phyloP scores from a whole-genome alignment of 495 filamentous ascomycete genomes.

The Friedmanniomyces endolithicus region DNA sequence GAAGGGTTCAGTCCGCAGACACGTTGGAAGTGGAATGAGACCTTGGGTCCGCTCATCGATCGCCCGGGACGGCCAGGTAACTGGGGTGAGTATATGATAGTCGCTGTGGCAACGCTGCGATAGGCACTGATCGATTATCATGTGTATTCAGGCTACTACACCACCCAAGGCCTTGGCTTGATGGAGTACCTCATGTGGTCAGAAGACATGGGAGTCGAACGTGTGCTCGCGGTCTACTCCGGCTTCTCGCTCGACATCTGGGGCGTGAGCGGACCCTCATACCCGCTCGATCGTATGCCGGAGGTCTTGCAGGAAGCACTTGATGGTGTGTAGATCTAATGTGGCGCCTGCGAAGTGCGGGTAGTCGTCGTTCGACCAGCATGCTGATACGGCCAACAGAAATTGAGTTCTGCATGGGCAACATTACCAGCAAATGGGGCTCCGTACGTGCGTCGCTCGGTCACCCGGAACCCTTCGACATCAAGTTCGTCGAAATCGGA shows the following conservation, averaged over 20 bases:
- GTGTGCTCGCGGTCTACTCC: constrained; percentile 24
- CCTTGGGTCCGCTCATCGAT: constrained; percentile 24
- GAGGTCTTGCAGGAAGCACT: constrained; percentile 47
- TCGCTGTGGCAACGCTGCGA: background rate
- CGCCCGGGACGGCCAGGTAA: constrained; percentile 23
- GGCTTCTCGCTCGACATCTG: constrained; percentile 21
- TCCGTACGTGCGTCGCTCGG: constrained; percentile 43
- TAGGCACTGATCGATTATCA: background rate
- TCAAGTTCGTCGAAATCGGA: constrained; percentile 52
- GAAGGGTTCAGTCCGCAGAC: constrained; percentile 22
- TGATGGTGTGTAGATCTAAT: constrained; percentile 22
- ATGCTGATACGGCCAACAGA: constrained; percentile 24
- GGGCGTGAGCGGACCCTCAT: constrained; percentile 13
- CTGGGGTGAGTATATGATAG: constrained; percentile 11
- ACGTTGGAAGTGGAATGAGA: constrained; percentile 27
- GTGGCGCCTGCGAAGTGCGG: no score
- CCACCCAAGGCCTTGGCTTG: constrained; percentile 28
- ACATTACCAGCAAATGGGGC: constrained; percentile 42
- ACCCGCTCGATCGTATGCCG: constrained; percentile 23
- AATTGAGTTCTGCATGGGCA: constrained; percentile 51
- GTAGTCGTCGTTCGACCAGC: no score
- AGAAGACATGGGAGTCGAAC: constrained; percentile 24
- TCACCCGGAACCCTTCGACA: constrained; percentile 43
- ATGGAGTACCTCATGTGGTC: constrained; percentile 27
- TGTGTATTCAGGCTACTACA: constrained; percentile 20